These are phyloP conservation scores for Plasmopara viticola DNA, from an alignment of 352 stramenopile species.

Conservation along the genomic window DNA sequence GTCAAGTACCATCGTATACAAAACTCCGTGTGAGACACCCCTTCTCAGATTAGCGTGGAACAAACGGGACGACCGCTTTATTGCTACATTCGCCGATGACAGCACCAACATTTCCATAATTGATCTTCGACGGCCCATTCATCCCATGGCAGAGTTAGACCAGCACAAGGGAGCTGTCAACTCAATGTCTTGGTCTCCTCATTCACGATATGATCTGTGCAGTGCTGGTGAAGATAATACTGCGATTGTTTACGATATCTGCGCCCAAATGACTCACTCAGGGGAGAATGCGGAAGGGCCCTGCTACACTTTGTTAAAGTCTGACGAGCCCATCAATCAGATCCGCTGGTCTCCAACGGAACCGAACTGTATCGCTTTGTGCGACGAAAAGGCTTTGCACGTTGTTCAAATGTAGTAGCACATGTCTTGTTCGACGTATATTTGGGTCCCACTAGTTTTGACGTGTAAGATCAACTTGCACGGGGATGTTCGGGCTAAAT, in stretches of 20 bases:
- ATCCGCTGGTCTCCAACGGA: conserved; percentile 90
- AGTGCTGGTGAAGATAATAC: conserved; percentile 93
- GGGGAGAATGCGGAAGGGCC: conserved; percentile 16
- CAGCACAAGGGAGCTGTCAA: conserved; percentile 92
- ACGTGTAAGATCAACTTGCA: too few species aligned
- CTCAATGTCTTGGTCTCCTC: conserved; percentile 95
- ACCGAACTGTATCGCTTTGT: conserved; percentile 94
- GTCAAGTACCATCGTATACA: conserved; percentile 96
- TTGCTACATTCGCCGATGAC: conserved; percentile 92
- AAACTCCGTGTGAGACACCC: conserved; percentile 81
- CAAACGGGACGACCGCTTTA: conserved; percentile 95
- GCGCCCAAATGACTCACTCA: conserved; percentile 26
- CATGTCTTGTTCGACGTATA: too few species aligned
- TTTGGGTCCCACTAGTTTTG: too few species aligned
- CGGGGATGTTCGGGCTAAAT: too few species aligned
- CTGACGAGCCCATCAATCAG: conserved; percentile 69
- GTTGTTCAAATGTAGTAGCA: conserved; percentile 76
- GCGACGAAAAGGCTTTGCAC: conserved; percentile 93
- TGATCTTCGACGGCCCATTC: conserved; percentile 91
- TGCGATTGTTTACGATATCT: conserved; percentile 95
- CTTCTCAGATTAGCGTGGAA: conserved; percentile 96
- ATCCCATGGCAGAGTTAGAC: conserved; percentile 88
- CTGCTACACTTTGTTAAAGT: conserved; percentile 54
- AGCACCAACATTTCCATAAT: conserved; percentile 91
- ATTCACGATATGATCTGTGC: conserved; percentile 90